These are phyloP conservation scores for Persicaria tinctoria DNA, from an alignment of 148 eudicot species.

Conservation along the genomic window DNA sequence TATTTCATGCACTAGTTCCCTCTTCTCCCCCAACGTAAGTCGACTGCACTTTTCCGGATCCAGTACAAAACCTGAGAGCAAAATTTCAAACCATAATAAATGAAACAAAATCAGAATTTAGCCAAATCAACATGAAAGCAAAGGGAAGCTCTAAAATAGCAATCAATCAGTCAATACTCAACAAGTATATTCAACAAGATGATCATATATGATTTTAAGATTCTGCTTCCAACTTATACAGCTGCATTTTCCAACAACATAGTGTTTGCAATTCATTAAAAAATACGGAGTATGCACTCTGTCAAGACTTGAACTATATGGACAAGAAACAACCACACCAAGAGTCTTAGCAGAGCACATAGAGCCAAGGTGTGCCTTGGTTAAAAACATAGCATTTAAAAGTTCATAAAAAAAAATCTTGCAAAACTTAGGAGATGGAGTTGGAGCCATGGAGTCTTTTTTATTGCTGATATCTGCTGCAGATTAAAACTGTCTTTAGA, in stretches of 20 bases:
- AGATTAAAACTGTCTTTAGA: no score
- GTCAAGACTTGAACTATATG: no score
- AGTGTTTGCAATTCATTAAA: neutral
- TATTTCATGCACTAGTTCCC: slow-evolving; percentile 41
- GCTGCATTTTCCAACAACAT: neutral
- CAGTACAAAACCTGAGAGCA: slow-evolving; percentile 33
- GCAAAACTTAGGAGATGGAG: no score
- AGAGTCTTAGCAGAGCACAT: no score
- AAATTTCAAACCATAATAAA: neutral
- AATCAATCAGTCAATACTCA: neutral
- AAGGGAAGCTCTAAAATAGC: neutral
- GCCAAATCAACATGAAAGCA: neutral
- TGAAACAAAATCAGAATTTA: neutral
- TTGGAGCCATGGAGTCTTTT: no score
- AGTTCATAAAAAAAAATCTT: no score
- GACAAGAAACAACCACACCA: no score
- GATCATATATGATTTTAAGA: neutral
- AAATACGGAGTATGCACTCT: neutral
- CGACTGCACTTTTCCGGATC: slow-evolving; percentile 36
- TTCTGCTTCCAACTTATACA: neutral
- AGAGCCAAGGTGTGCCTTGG: no score
- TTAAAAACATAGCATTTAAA: no score
- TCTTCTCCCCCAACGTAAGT: slow-evolving; percentile 43
- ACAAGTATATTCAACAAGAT: neutral
- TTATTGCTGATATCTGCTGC: no score